phyloP scores from a whole-genome alignment of 2,329 filamentous ascomycete genomes.

The Penicillium sp. region DNA sequence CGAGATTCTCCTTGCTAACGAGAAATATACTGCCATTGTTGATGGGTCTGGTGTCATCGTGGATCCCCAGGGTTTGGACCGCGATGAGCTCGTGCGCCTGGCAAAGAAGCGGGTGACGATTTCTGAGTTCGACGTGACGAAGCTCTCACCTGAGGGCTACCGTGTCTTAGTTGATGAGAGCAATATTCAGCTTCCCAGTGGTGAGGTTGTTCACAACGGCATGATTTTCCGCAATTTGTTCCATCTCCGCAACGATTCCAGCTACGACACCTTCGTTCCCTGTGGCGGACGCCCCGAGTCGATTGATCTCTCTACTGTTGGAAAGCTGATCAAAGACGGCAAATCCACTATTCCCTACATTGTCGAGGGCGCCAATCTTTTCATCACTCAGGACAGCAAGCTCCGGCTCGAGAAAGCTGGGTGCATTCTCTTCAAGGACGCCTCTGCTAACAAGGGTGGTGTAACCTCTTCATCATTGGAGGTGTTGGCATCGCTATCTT shows the following conservation, averaged over 20 bases:
- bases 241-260: constrained; percentile 78
- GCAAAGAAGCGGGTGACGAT: constrained; percentile 91
- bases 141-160: constrained; percentile 87
- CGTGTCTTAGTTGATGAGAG: constrained; percentile 89
- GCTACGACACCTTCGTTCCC: constrained; percentile 89
- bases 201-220: constrained; percentile 87
- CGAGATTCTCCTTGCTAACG: constrained; percentile 93
- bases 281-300: constrained; percentile 97
- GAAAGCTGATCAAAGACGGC: constrained; percentile 86
- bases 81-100: constrained; percentile 78
- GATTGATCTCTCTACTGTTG: constrained; percentile 87
- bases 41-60: constrained; percentile 94
- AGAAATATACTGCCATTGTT: constrained; percentile 95
- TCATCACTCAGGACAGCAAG: constrained; percentile 98
- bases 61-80: constrained; percentile 87
- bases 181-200: constrained; percentile 84
- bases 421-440: constrained; percentile 95
- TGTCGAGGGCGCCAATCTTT: constrained; percentile 96
- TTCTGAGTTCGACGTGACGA: constrained; percentile 78
- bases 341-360: constrained; percentile 90
- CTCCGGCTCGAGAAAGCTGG: constrained; percentile 93
- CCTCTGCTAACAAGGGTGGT: constrained; percentile 97
- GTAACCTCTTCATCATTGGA: constrained; percentile 97
- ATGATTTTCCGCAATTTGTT: constrained; percentile 97
- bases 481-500: constrained; percentile 90